These are phyloP conservation scores for Metarhizium anisopliae DNA, from an alignment of 2,329 filamentous ascomycete species.

Conservation along the genomic window DNA sequence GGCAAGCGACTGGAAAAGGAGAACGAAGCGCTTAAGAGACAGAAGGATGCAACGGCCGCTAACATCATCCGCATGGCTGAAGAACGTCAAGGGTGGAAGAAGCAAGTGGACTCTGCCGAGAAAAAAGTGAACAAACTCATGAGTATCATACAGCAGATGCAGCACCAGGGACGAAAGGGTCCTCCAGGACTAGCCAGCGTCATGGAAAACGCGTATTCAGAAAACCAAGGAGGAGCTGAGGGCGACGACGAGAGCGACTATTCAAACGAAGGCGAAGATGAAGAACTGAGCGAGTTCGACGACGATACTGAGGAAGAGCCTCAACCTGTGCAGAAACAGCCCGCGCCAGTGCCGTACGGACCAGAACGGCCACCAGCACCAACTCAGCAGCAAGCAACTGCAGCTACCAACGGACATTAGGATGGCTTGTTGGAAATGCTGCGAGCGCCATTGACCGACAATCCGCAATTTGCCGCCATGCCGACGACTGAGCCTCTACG, in stretches of 20 bases:
- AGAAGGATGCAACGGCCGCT: conserved; percentile 86
- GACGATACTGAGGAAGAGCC: conserved; percentile 47
- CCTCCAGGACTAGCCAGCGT: conserved; percentile 54
- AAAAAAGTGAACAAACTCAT: conserved; percentile 89
- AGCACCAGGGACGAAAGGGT: conserved; percentile 79
- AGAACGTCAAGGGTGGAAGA: conserved; percentile 76
- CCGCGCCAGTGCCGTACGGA: conserved; percentile 33
- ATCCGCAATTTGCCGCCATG: not conserved
- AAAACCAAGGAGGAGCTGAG: conserved; percentile 37
- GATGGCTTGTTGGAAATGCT: conserved; percentile 7
- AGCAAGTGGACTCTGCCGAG: conserved; percentile 43
- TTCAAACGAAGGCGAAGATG: conserved; percentile 52
- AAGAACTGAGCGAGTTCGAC: conserved; percentile 56
- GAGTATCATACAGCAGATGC: conserved; percentile 92
- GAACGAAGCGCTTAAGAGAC: conserved; percentile 81
- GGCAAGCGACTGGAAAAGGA: conserved; percentile 95
- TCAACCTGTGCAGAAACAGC: conserved; percentile 22
- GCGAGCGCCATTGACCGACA: not conserved
- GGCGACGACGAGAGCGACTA: conserved; percentile 53
- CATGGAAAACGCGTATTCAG: conserved; percentile 51
- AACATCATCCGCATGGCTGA: conserved; percentile 98
- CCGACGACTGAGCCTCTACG: not conserved
- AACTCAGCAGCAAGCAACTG: conserved; percentile 9
- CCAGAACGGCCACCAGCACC: conserved; percentile 38
- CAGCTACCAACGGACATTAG: conserved; percentile 36